Conservation (phyloP, 257 asterid species). For the Echites panduratus region DNA sequence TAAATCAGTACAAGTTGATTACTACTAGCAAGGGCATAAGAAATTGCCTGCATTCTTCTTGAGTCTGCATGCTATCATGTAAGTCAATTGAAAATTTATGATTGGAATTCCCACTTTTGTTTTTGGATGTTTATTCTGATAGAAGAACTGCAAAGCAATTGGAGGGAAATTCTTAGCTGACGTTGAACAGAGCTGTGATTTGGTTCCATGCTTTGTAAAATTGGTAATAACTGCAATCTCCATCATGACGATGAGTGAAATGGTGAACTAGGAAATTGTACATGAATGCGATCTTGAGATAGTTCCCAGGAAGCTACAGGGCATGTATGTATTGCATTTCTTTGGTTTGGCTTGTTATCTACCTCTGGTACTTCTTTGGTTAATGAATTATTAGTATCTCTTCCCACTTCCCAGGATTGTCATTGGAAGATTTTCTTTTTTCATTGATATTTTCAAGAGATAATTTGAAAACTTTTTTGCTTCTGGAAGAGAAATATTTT, state of each 20-base stretch:
- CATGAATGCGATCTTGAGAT: too few species aligned
- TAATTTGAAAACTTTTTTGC: neutral
- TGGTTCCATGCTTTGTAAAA: neutral
- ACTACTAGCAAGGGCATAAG: constrained; percentile 20
- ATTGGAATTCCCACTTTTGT: constrained; percentile 20
- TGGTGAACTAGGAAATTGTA: neutral
- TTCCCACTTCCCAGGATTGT: neutral
- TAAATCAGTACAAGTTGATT: constrained; percentile 24
- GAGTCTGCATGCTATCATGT: constrained; percentile 1
- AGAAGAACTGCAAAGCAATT: neutral
- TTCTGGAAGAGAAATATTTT: neutral
- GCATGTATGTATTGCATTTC: neutral
- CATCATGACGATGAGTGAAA: neutral
- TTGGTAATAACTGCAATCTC: neutral
- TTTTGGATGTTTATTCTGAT: constrained; percentile 13
- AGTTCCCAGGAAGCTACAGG: neutral
- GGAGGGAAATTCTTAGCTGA: neutral
- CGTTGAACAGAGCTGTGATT: neutral
- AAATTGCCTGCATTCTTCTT: constrained; percentile 6
- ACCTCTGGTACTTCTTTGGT: neutral
- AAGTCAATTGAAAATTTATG: constrained; percentile 3
- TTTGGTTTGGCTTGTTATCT: neutral
- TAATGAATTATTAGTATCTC: neutral
- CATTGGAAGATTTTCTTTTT: neutral
- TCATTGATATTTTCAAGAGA: neutral